Percentiles rank a stretch among this genome's conserved stretches.
Conservation (phyloP, 2,329 filamentous ascomycete genomes). For the Alternaria tenuissima region DNA sequence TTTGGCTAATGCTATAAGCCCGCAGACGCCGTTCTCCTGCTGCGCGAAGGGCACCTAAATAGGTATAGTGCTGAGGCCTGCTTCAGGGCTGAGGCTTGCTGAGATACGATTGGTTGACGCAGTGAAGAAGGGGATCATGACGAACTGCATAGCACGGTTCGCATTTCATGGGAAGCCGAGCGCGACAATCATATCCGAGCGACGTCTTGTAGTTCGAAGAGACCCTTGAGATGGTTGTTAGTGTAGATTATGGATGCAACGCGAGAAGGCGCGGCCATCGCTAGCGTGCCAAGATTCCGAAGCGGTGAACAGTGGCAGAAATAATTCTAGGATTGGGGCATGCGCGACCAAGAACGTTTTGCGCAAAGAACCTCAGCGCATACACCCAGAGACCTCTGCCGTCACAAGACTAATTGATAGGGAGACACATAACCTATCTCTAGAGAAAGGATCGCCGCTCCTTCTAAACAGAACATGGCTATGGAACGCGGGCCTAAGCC, state of each 20-base stretch:
- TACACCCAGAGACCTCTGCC: not conserved
- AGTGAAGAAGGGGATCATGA: no score
- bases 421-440: no score
- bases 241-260: not conserved
- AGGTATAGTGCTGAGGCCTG: not conserved
- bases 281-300: slow-evolving; percentile 19
- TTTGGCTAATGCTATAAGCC: not conserved
- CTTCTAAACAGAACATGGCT: slow-evolving; percentile 27
- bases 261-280: not conserved
- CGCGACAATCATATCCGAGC: not conserved
- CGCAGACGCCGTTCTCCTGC: not conserved
- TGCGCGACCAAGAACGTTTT: slow-evolving; percentile 3
- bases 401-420: not conserved
- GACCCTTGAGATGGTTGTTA: not conserved
- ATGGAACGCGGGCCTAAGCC: slow-evolving; percentile 29
- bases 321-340: slow-evolving; percentile 20
- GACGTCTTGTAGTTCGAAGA: not conserved
- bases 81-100: not conserved
- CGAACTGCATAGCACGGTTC: not conserved
- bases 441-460: not conserved
- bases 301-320: slow-evolving; percentile 21
- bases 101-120: slow-evolving; percentile 11
- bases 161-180: not conserved
- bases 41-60: not conserved
- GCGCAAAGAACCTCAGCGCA: slow-evolving; percentile 1